Base-by-base conservation (phyloP, 768 basidiomycete species). In the Astraeus odoratus region DNA sequence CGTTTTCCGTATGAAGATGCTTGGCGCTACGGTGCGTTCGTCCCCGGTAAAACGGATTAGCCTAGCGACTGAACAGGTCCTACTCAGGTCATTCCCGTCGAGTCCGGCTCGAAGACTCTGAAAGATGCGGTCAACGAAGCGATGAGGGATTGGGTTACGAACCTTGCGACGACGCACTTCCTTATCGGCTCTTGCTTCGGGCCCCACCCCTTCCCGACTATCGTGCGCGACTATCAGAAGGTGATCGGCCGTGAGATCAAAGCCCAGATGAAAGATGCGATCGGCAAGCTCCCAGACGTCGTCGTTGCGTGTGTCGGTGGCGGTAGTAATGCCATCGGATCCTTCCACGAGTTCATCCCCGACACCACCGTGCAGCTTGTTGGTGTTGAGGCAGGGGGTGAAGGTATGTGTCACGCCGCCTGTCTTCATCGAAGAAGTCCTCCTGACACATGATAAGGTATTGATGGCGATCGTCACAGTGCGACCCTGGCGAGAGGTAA, bases 41-140 rank as follows among this genome's bases (percentile, higher is more conserved):
- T 27, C 24, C 43, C 3, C 8, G 37, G 43, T 15, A 30, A 25
- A 15, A 15, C 30, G 18, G 3, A 3, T 18, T 34, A 6, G 25
- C 23, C 38, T 24, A 37, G 19, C 27, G 26, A 49, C n/a, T 39
- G 27, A 45, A 24, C 9, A 22, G 30, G 22, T 35, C 30, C 34
- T 35, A 10, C 22, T 40, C 55, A 93, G 89, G 96, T 99, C 51
- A 71, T 99, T 42, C 87, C 96, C 12, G 95, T 98, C 20, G 71
- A 86, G 44, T 94, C 94, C 4, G 96, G 96, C 19, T 91, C 95
- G 19, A 79, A 86, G 58, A 98, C 95, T 5, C 72, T 99, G 53
- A 99, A 99, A 67, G 96, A 98, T 57, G 95, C 96, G 22, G 92
- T 98, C 53, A 99, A 97, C 69, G 95, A 97, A 52, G 95, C 96